A percentile compares a stretch with the other conserved stretches of the same genome.
phyloP scores from a whole-genome alignment of 176 grass and related monocot genomes.

The Cocos nucifera region DNA sequence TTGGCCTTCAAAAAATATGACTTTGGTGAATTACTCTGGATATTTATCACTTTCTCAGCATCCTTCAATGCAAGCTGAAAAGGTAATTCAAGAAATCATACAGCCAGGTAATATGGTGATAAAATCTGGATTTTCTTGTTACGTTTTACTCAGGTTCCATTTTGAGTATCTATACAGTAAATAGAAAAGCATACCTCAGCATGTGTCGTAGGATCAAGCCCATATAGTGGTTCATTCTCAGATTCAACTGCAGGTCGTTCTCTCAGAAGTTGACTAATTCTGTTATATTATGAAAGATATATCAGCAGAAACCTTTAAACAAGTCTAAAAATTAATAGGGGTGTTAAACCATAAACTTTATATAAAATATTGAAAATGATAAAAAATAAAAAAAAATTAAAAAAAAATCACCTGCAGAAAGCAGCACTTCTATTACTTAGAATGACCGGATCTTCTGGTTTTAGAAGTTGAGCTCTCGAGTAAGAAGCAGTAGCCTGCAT shows the following conservation, averaged over 20 bases:
- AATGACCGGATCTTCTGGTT: constrained; percentile 66
- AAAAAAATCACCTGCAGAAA: constrained; percentile 73
- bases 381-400: too few species aligned
- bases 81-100: constrained; percentile 13
- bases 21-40: constrained; percentile 42
- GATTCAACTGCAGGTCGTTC: constrained; percentile 79
- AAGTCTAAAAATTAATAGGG: constrained; percentile 13
- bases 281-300: constrained; percentile 29
- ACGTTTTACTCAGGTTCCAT: neutral
- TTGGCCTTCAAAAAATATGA: constrained; percentile 87
- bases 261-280: constrained; percentile 65
- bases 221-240: constrained; percentile 76
- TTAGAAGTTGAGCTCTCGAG: constrained; percentile 72
- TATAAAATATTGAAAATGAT: neutral
- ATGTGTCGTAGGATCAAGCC: constrained; percentile 95
- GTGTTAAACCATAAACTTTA: constrained; percentile 15
- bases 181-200: constrained; percentile 47
- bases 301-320: constrained; percentile 10
- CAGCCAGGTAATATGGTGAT: neutral
- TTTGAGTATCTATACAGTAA: neutral
- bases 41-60: constrained; percentile 61
- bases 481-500: constrained; percentile 75
- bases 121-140: too few species aligned
- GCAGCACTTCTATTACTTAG: constrained; percentile 81
- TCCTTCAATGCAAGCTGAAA: constrained; percentile 89